Evolutionary conservation across 192 early-diverging fungal genomes (phyloP).

Genomic region (Funneliformis geosporum): DNA sequence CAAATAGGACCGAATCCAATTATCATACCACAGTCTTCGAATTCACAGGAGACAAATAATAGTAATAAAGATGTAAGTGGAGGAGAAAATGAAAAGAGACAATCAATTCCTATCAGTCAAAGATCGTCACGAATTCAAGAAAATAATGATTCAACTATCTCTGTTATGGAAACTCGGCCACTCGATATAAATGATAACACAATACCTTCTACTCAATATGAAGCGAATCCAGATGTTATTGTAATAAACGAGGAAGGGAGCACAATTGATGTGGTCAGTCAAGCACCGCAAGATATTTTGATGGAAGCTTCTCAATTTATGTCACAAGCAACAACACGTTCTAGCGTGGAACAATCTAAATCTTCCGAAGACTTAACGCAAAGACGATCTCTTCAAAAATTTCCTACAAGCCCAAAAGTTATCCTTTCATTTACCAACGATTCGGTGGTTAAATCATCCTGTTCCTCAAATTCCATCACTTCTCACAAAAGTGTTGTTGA

Average conservation of each 20-base stretch:
- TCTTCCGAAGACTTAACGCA: not conserved
- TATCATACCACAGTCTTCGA: not conserved
- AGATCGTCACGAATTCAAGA: too few species aligned
- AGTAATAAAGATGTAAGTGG: too few species aligned
- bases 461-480: not conserved
- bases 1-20: not conserved
- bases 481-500: not conserved
- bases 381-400: not conserved
- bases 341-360: not conserved
- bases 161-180: too few species aligned
- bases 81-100: too few species aligned
- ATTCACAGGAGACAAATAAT: not conserved
- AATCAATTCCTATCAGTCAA: too few species aligned
- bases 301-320: not conserved
- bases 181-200: too few species aligned
- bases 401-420: not conserved
- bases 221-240: not conserved
- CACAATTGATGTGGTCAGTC: not conserved
- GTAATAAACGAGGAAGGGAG: not conserved
- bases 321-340: not conserved
- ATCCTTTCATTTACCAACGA: not conserved
- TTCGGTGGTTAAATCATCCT: not conserved
- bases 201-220: not conserved
- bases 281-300: not conserved
- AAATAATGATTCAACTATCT: too few species aligned